These are phyloP conservation scores for Beauveria sp. DNA, from an alignment of 2,329 filamentous ascomycete species.

Conservation along the genomic window DNA sequence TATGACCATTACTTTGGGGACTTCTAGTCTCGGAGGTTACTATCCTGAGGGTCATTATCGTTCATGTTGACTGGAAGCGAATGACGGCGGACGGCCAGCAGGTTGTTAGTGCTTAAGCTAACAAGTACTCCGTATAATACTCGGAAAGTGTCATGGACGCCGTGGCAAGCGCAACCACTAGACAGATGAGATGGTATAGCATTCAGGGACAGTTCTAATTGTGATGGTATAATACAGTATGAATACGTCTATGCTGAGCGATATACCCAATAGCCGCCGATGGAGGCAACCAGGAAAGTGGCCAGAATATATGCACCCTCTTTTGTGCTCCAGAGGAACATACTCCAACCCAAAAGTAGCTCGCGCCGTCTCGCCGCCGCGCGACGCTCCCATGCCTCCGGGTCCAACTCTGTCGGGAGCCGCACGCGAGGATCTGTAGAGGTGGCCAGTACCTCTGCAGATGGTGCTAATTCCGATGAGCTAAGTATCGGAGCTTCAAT, in stretches of 20 bases:
- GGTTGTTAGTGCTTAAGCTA: background rate
- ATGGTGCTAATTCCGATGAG: conserved; percentile 30
- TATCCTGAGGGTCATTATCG: background rate
- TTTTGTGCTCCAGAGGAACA: conserved; percentile 47
- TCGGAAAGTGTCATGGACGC: background rate
- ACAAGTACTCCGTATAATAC: background rate
- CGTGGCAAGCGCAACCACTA: background rate
- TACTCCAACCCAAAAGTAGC: conserved; percentile 44
- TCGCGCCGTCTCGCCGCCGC: conserved; percentile 38
- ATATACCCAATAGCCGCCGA: conserved; percentile 39
- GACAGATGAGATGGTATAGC: background rate
- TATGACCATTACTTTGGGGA: conserved; percentile 67
- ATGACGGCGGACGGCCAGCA: background rate
- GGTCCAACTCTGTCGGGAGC: conserved; percentile 45
- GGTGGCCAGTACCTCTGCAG: conserved; percentile 18
- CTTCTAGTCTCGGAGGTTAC: conserved; percentile 40
- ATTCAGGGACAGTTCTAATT: background rate
- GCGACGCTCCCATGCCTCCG: conserved; percentile 46
- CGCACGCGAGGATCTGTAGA: conserved; percentile 34
- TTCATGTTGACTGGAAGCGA: background rate
- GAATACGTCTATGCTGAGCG: conserved; percentile 5
- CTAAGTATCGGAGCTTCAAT: conserved; percentile 55
- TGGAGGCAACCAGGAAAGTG: conserved; percentile 32
- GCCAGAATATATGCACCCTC: conserved; percentile 40
- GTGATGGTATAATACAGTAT: background rate